Base-by-base conservation (phyloP, 495 filamentous ascomycete genomes). In the Paragyromitra xinjiangensis region DNA sequence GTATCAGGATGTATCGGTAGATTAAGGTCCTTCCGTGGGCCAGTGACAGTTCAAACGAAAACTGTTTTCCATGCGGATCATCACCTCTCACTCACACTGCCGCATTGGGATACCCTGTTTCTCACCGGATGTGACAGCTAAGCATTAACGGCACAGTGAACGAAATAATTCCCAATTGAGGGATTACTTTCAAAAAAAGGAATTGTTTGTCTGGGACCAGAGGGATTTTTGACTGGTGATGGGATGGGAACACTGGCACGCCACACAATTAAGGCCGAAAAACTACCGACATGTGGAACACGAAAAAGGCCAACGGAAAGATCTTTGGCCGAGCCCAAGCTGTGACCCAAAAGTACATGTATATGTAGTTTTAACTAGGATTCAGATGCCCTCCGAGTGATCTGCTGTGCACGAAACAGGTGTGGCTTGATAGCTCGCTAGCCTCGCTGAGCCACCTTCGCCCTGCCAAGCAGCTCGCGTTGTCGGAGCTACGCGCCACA, bases 401-500 rank as follows among this genome's bases (percentile, higher is more conserved):
- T 77, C 45, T 29, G 34, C 62, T 48, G 26, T 77, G 74, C 50
- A 53, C 42, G 48, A 22, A 16, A 9, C 16, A 45, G 6, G 8
- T 73, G 73, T 77, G 74, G 74, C 74, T 71, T 50, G 42, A 14
- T 14, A 12, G 8, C 26, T 16, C 56, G 42, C 68, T 34, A 65
- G 45, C 29, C 19, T 26, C 8, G 16, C 16, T 14, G 26, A 26
- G 16, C 45, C 45, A 50, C 66, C 12, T 16, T 39, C 34, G 48
- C 50, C 48, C 50, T 56, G 69, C 61, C 61, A 64, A 72, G 69
- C 53, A 39, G 42, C 61, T n/a, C 50, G 19, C 61, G 48, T 72
- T 56, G 59, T 64, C 59, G 69, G 58, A 64, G 59, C 69, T 64
- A 22, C 59, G 44, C 44, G 75, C 63, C 55, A 61, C 77, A 69